Conservation (phyloP, 1,284 basidiomycete genomes). For the Caloboletus firmus region DNA sequence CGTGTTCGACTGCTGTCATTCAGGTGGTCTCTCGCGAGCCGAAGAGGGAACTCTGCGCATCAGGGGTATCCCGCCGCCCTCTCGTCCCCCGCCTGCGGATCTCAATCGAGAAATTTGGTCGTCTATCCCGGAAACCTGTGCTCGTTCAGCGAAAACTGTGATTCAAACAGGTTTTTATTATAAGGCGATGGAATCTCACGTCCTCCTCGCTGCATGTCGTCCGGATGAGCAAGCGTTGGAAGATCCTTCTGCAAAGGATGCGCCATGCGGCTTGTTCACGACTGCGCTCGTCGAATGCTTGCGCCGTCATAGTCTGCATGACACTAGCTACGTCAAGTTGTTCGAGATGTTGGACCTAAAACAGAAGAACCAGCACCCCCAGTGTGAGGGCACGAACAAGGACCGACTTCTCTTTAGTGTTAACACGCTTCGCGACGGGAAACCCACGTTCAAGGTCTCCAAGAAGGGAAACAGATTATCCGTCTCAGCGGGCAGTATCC, state of each 20-base stretch:
- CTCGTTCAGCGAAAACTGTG: slow-evolving; percentile 12
- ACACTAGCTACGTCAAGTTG: slow-evolving; percentile 19
- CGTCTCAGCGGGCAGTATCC: slow-evolving; percentile 26
- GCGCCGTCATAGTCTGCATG: slow-evolving; percentile 6
- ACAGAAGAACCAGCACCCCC: slow-evolving; percentile 15
- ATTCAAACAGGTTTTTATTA: slow-evolving; percentile 15
- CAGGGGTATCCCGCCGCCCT: slow-evolving; percentile 13
- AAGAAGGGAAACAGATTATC: slow-evolving; percentile 1
- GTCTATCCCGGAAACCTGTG: neutral
- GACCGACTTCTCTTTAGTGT: slow-evolving; percentile 25
- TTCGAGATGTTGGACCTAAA: slow-evolving; percentile 17
- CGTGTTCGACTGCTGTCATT: slow-evolving; percentile 25
- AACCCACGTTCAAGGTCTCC: slow-evolving; percentile 21
- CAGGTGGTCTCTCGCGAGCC: slow-evolving; percentile 22
- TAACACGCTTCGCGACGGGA: slow-evolving; percentile 14
- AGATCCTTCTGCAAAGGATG: slow-evolving; percentile 2
- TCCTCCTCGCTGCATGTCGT: slow-evolving; percentile 26
- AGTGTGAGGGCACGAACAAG: slow-evolving; percentile 22
- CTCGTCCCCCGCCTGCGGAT: slow-evolving; percentile 13
- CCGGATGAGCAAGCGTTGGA: slow-evolving; percentile 17
- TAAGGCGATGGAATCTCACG: slow-evolving; percentile 22
- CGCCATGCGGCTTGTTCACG: slow-evolving; percentile 24
- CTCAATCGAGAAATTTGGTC: slow-evolving; percentile 15
- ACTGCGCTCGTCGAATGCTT: slow-evolving; percentile 22
- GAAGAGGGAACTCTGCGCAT: neutral